phyloP scores from a whole-genome alignment of 2,329 filamentous ascomycete genomes.

The Aspergillus novoparasiticus region DNA sequence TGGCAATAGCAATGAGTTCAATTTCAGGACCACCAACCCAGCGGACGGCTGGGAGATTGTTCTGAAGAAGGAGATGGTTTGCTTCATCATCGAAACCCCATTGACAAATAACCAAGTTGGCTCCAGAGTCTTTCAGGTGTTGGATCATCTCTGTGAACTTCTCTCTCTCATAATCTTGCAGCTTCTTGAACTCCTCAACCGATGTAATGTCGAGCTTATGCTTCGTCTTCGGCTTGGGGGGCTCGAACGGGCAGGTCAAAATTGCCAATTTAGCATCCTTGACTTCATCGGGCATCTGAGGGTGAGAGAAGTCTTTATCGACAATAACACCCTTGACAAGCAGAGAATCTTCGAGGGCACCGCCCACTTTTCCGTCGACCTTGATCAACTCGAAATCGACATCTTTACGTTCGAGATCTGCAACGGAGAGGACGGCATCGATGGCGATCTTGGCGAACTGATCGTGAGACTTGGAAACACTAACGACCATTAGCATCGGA shows the following conservation, averaged over 20 bases:
- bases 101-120: conserved; percentile 97
- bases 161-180: conserved; percentile 91
- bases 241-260: conserved; percentile 96
- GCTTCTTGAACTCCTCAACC: conserved; percentile 97
- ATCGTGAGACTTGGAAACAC: conserved; percentile 95
- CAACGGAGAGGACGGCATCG: conserved; percentile 93
- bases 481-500: conserved; percentile 21
- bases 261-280: conserved; percentile 96
- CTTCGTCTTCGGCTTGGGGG: conserved; percentile 99
- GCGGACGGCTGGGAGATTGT: conserved; percentile 90
- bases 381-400: conserved; percentile 99
- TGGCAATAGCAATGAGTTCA: conserved; percentile 96
- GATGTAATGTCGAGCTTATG: conserved; percentile 97
- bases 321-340: conserved; percentile 97
- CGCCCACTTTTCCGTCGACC: conserved; percentile 97
- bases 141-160: conserved; percentile 99
- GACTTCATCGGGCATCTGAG: conserved; percentile 97
- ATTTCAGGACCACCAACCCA: conserved; percentile 99
- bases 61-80: conserved; percentile 95
- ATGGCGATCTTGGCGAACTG: conserved; percentile 97
- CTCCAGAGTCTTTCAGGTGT: conserved; percentile 95
- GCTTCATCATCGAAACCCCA: conserved; percentile 99
- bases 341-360: conserved; percentile 86
- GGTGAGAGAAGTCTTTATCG: conserved; percentile 99
- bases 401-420: conserved; percentile 92